Conservation (phyloP, 305 asterid genomes). For the Salvia sclarea region DNA sequence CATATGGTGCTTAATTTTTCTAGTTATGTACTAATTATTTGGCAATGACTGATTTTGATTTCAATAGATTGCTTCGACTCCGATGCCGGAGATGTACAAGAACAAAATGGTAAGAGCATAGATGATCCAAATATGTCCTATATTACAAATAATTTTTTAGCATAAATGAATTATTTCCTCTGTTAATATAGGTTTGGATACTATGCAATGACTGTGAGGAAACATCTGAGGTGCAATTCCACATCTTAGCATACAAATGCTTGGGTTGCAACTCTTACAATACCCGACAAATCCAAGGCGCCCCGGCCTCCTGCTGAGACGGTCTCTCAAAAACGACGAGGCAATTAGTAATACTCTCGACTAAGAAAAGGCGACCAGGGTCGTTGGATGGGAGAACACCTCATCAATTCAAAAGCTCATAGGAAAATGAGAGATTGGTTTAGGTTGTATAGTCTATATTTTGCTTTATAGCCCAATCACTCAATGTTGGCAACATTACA, state of each 20-base stretch:
- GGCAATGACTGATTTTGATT: neutral
- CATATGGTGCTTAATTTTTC: neutral
- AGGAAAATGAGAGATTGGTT: conserved; percentile 1
- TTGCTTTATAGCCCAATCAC: neutral
- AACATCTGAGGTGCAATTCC: conserved; percentile 54
- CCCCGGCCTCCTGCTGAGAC: conserved; percentile 38
- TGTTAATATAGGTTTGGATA: conserved; percentile 55
- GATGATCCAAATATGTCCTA: neutral
- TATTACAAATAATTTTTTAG: neutral
- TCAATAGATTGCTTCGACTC: conserved; percentile 53
- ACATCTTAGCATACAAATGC: conserved; percentile 54
- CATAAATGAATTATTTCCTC: neutral
- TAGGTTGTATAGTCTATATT: neutral
- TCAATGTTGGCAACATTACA: neutral
- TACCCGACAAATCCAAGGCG: conserved; percentile 54
- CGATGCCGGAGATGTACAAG: conserved; percentile 52
- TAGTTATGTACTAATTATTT: neutral
- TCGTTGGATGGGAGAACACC: neutral
- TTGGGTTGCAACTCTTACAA: conserved; percentile 59
- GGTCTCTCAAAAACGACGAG: neutral
- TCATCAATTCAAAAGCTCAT: neutral
- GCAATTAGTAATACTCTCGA: no score
- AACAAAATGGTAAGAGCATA: conserved; percentile 45
- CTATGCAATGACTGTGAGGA: conserved; percentile 62
- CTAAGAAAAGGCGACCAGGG: neutral